Evolutionary conservation across 345 rosid genomes (phyloP).

Genomic region (Moricandia moricandioides): DNA sequence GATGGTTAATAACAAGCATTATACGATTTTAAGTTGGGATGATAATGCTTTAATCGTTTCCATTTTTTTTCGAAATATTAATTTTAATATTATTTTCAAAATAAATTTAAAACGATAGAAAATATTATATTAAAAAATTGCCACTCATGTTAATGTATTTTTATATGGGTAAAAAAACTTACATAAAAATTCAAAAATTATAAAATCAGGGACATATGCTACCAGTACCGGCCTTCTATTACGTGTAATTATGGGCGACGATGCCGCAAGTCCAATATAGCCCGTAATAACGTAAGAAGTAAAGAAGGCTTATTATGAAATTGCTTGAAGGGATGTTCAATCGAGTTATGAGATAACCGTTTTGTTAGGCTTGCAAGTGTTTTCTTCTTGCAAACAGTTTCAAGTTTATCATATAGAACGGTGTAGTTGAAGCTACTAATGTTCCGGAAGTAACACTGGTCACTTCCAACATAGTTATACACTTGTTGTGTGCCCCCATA

Average conservation of each 20-base stretch:
- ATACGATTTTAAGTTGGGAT: too few species aligned
- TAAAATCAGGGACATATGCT: not conserved
- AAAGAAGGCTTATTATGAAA: not conserved
- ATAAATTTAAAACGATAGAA: too few species aligned
- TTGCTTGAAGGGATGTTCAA: not conserved
- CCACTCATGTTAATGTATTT: too few species aligned
- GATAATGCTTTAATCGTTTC: not conserved
- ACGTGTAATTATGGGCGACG: not conserved
- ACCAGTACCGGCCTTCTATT: not conserved
- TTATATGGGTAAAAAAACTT: too few species aligned
- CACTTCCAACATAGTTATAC: conserved; percentile 48
- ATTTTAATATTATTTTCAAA: too few species aligned
- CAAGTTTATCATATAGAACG: conserved; percentile 49
- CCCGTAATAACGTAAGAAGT: not conserved
- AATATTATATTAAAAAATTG: too few species aligned
- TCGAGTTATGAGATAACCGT: not conserved
- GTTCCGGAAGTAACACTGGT: conserved; percentile 72
- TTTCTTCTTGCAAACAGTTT: conserved; percentile 36
- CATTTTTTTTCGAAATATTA: not conserved
- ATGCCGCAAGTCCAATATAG: not conserved
- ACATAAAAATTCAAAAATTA: not conserved
- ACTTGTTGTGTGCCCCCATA: conserved; percentile 56
- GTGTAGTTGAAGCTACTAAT: conserved; percentile 69
- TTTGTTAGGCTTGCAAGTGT: too few species aligned
- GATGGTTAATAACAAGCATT: too few species aligned